A percentile compares a stretch with the other conserved stretches of the same genome.
Conservation (phyloP, 1,139 yeast genomes). For the Geotrichum phurueaensis region DNA sequence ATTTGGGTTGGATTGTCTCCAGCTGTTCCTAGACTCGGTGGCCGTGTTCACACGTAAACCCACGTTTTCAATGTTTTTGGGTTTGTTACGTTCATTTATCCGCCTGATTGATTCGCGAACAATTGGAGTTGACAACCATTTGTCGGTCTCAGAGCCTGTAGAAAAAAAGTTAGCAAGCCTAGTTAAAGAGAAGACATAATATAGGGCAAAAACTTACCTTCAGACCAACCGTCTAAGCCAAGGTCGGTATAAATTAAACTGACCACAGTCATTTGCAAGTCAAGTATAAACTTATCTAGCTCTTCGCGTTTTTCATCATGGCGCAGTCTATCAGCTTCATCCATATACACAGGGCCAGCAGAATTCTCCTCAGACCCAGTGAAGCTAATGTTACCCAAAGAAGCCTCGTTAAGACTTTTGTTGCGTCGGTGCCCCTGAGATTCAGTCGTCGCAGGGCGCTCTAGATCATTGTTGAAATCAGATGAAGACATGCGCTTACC, state of each 20-base stretch:
- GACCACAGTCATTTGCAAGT: slow-evolving; percentile 29
- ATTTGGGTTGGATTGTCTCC: slow-evolving; percentile 5
- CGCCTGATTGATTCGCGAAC: slow-evolving; percentile 19
- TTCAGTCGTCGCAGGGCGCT: slow-evolving; percentile 4
- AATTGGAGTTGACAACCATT: slow-evolving; percentile 28
- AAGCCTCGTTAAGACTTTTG: slow-evolving; percentile 25
- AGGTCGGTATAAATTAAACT: slow-evolving; percentile 31
- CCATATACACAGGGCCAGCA: slow-evolving; percentile 2
- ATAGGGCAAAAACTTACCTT: slow-evolving; percentile 23
- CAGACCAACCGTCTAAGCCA: slow-evolving; percentile 29
- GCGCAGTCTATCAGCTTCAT: slow-evolving; percentile 12
- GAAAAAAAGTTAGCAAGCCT: slow-evolving; percentile 5
- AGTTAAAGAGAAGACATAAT: not conserved
- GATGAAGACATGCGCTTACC: slow-evolving; percentile 13
- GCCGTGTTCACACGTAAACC: slow-evolving; percentile 4
- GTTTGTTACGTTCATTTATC: not conserved
- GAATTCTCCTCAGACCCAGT: slow-evolving; percentile 5
- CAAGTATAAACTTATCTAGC: slow-evolving; percentile 26
- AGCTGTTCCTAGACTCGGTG: slow-evolving; percentile 7
- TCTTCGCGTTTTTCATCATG: slow-evolving; percentile 20
- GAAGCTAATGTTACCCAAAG: slow-evolving; percentile 8
- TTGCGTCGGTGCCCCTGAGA: slow-evolving; percentile 25
- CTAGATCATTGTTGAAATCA: slow-evolving; percentile 7
- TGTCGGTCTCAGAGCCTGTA: slow-evolving; percentile 32
- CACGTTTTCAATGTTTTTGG: not conserved